phyloP scores from a whole-genome alignment of 305 asterid species.

The Fraxinus sp. region DNA sequence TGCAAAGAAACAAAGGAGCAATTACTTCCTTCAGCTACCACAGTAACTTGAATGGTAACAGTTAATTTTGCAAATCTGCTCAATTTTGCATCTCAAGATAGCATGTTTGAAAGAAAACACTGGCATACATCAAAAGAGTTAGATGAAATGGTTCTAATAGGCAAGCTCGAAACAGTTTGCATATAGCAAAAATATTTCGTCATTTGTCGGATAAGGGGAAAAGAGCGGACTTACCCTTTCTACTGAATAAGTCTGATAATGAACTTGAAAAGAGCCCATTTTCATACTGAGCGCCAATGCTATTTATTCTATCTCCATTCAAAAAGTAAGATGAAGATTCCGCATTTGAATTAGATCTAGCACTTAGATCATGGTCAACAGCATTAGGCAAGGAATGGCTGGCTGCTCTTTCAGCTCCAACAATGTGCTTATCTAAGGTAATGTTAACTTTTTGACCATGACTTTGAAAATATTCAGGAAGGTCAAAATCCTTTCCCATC shows the following conservation, averaged over 20 bases:
- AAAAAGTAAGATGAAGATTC: conserved; percentile 45
- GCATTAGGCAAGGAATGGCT: conserved; percentile 61
- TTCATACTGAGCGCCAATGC: conserved; percentile 67
- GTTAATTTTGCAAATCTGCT: background rate
- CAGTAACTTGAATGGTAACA: background rate
- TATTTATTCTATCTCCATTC: conserved; percentile 60
- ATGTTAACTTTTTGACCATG: conserved; percentile 49
- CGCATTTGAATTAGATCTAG: conserved; percentile 39
- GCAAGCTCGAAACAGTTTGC: conserved; percentile 7
- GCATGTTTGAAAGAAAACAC: background rate
- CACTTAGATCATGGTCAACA: conserved; percentile 48
- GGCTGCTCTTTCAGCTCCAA: conserved; percentile 54
- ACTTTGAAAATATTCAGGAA: conserved; percentile 47
- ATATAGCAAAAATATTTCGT: conserved; percentile 12
- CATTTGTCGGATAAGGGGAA: conserved; percentile 10
- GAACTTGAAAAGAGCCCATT: conserved; percentile 97
- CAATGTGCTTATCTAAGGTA: conserved; percentile 42
- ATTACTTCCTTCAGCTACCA: background rate
- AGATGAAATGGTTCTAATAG: conserved; percentile 1
- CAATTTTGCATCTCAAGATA: background rate
- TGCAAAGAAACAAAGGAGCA: conserved; percentile 5
- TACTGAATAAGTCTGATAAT: conserved; percentile 71
- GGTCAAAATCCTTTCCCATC: conserved; percentile 47
- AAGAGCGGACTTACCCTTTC: conserved; percentile 58
- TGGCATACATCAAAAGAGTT: background rate